Evolutionary conservation across 371 early-diverging fungal species (phyloP), one percentile per base, ranked within the genome.

Genomic region (Rhizomucor miehei): DNA sequence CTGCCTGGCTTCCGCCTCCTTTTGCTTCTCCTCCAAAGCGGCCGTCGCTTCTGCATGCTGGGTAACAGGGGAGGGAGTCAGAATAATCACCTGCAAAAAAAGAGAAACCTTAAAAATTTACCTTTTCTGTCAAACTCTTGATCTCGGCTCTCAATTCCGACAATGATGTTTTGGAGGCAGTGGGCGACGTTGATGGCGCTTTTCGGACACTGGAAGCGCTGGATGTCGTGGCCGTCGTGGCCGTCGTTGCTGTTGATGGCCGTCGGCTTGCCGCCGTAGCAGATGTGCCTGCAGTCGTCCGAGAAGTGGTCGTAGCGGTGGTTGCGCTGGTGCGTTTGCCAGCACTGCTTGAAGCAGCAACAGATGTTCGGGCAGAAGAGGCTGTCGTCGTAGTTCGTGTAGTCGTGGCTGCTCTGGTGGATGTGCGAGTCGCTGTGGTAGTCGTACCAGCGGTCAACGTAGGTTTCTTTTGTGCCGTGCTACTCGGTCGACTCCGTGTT

Each of bases 51-150:
- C 54, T 17, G 25, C 37, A 36, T 54, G 34, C 54, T 54, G 36
- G 10, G 38, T 14, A 19, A 41, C 14, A 41, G 14, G 19, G 11
- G 41, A 6, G 6, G 19, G 41, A 41, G 41, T 16, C 41, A 41
- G 29, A 29, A 8, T 29, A 29, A 29, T 29, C 3, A 29, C 8
- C 3, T 5, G 6, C 17, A 17, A 16, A n/a, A 5, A 40, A 34
- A n/a, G 9, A 11, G 23, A 21, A 23, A 21, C 16, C 20, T 49
- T 9, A 16, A 17, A 13, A 24, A 9, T 13, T 40, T 51, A 51
- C 51, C 51, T 51, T 51, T 20, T 51, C 51, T 21, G 37, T 40
- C 51, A 51, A 38, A 39, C 38, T 39, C 38, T 51, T 51, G 40
- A 51, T 35, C 40, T 51, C 51, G 20, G 51, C 21, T 21, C 24